These are phyloP conservation scores for Colletotrichum cuscutae DNA, from an alignment of 2,329 filamentous ascomycete genomes.

Conservation along the genomic window DNA sequence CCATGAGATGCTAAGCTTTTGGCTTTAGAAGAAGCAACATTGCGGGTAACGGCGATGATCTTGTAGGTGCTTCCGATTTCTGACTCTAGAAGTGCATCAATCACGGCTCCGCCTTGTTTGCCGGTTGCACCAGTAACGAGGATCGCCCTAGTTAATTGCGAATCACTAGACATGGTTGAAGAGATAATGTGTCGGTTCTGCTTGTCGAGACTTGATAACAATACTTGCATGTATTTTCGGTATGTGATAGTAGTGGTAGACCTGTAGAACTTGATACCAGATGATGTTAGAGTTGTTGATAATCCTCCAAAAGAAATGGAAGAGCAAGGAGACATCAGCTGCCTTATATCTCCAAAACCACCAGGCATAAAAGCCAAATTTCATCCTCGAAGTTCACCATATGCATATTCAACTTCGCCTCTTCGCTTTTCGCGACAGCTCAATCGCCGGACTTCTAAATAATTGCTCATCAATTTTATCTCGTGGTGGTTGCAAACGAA, in stretches of 20 bases:
- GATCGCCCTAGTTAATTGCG: constrained; percentile 23
- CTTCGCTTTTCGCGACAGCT: background rate
- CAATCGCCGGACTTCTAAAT: background rate
- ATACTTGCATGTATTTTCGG: background rate
- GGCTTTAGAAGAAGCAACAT: constrained; percentile 54
- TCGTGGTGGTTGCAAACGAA: background rate
- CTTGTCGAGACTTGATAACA: background rate
- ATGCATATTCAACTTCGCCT: background rate
- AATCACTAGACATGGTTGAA: background rate
- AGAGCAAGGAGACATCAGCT: background rate
- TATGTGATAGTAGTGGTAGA: background rate
- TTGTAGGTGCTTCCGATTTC: constrained; percentile 17
- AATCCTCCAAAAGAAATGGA: too few species aligned
- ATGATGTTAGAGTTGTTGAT: background rate
- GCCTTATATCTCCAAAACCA: background rate
- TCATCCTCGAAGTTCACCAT: background rate
- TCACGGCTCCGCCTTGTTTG: constrained; percentile 48
- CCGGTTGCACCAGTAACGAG: constrained; percentile 50
- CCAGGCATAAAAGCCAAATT: background rate
- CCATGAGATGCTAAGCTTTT: constrained; percentile 49
- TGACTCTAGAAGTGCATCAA: constrained; percentile 42
- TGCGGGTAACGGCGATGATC: constrained; percentile 63
- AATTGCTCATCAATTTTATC: background rate
- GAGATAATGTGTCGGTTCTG: background rate
- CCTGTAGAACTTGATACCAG: background rate